Conservation (phyloP, 306 rosid species). For the Sindora glabra region DNA sequence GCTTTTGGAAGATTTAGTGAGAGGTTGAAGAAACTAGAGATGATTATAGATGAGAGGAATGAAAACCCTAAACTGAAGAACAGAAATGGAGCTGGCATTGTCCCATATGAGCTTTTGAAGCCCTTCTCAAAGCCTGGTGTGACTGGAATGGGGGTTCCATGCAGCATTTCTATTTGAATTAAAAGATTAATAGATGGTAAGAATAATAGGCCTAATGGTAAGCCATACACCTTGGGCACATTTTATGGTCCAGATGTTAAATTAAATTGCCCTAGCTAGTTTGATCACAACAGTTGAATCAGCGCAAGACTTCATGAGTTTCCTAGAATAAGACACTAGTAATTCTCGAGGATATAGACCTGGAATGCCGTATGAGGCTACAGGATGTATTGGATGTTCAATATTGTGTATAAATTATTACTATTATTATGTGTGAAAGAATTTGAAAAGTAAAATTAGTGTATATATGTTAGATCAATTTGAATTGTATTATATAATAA, state of each 20-base stretch:
- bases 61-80: slow-evolving; percentile 36
- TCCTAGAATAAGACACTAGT: no score
- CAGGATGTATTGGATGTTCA: no score
- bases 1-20: slow-evolving; percentile 54
- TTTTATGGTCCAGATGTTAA: not conserved
- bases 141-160: slow-evolving; percentile 69
- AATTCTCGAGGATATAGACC: no score
- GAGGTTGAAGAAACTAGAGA: slow-evolving; percentile 41
- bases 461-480: no score
- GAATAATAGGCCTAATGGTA: not conserved
- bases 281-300: no score
- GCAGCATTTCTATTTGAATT: slow-evolving; percentile 67
- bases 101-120: slow-evolving; percentile 71
- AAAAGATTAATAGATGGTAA: no score
- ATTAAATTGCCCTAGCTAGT: not conserved
- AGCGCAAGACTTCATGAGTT: no score
- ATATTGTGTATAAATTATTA: no score
- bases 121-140: slow-evolving; percentile 68
- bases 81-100: slow-evolving; percentile 66
- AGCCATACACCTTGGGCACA: not conserved
- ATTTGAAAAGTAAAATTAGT: no score
- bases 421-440: no score
- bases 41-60: slow-evolving; percentile 51
- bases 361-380: no score
- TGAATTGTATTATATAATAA: no score